Evolutionary conservation across 1,284 basidiomycete genomes (phyloP).

Genomic region (Psilocybe mexicana): DNA sequence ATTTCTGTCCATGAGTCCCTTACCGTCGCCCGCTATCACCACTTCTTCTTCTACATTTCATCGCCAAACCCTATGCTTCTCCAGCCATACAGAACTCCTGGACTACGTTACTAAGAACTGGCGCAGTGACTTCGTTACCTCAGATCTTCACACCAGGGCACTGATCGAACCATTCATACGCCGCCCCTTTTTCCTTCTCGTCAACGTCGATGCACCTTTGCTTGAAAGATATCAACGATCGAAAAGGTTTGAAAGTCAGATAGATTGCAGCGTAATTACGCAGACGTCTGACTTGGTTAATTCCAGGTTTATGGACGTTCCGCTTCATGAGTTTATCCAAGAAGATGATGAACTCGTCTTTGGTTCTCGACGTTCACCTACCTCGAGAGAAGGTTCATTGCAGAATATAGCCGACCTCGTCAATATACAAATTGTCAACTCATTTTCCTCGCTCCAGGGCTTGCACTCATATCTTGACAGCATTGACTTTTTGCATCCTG

Average conservation of each 20-base stretch:
- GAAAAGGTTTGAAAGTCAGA: conserved; percentile 39
- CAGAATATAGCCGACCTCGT: conserved; percentile 49
- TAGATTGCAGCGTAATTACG: not conserved
- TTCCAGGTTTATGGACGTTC: conserved; percentile 29
- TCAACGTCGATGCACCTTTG: conserved; percentile 87
- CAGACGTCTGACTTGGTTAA: not conserved
- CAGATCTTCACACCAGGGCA: conserved; percentile 63
- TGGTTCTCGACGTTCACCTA: conserved; percentile 31
- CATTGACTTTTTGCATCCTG: conserved; percentile 69
- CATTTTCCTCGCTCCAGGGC: conserved; percentile 54
- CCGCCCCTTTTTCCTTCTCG: conserved; percentile 88
- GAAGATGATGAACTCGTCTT: conserved; percentile 65
- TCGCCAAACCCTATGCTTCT: conserved; percentile 43
- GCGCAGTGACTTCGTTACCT: conserved; percentile 81
- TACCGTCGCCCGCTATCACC: conserved; percentile 29
- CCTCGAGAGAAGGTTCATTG: conserved; percentile 34
- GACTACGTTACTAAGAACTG: conserved; percentile 84
- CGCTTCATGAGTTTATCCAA: conserved; percentile 68
- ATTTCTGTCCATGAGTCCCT: conserved; percentile 33
- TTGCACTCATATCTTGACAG: conserved; percentile 68
- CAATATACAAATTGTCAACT: conserved; percentile 73
- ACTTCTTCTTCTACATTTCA: conserved; percentile 9
- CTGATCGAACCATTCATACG: conserved; percentile 75
- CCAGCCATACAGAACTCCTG: conserved; percentile 60
- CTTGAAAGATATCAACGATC: conserved; percentile 56